Base-by-base conservation (phyloP, 108 stramenopile species). In the Cylindrotheca fusiformis region DNA sequence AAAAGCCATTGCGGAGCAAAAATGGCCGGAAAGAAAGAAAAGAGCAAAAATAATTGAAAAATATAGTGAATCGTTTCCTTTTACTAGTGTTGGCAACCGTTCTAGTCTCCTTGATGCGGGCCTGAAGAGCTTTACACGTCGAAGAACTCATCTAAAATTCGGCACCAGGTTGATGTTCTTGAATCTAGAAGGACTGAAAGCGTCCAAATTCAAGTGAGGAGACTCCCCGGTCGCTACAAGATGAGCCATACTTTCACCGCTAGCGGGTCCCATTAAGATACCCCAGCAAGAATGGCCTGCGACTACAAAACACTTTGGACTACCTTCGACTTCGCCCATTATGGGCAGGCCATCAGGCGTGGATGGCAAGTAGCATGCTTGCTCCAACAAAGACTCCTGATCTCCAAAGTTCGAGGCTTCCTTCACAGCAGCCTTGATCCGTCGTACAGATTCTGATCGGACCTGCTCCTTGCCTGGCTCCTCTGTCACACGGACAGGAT, bases 201-300 rank as follows among this genome's bases (percentile, higher is more conserved):
- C 47, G n/a, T 21, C 17, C 41, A 79, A 32, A 55, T 67, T 31
- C 26, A 79, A 55, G 53, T 63, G 55, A 12, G 51, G 23, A 19
- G 58, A 55, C 46, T 66, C 44, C 10, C 90, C 87, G 8, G 87
- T 77, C 12, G 69, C 66, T 22, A 95, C 59, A 33, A 95, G 61
- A 56, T 94, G 75, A 22, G 90, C 75, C 80, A 95, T 88, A 46
- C 69, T 29, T 60, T 89, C 64, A 4, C 95, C 95, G 0, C 87
- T 77, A 25, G 84, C 88, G 3, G 95, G 95, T 2, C 90, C 93
- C 74, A 84, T 72, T 0, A 96, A 62, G 23, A 96, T 96, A 25
- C 93, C 93, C 95, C 95, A 95, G 63, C 91, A 93, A 31, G 82
- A 84, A 65, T 94, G 90, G 6, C 92, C 95, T 28, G 88, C 63